Evolutionary conservation across 2,329 filamentous ascomycete species (phyloP).

Genomic region (Orbilia blumenaviensis): DNA sequence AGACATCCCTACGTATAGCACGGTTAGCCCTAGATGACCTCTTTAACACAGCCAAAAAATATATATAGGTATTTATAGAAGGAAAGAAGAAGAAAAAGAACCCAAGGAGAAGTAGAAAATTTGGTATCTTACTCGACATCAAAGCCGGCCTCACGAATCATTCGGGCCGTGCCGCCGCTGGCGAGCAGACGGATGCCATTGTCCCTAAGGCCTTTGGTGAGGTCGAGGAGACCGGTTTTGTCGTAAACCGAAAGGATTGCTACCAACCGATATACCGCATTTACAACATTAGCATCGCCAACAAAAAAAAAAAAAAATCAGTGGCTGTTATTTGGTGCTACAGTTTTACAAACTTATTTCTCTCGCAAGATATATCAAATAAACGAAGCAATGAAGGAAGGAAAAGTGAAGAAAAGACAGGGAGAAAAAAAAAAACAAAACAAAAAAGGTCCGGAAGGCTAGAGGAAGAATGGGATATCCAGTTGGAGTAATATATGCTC

Average conservation of each 20-base stretch:
- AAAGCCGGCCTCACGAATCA: slow-evolving; percentile 96
- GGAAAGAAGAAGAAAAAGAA: no score
- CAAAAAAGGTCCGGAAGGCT: no score
- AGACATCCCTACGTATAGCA: slow-evolving; percentile 78
- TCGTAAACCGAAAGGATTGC: slow-evolving; percentile 98
- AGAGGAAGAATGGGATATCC: background rate
- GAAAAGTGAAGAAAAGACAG: background rate
- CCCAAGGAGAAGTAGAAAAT: no score
- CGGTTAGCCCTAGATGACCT: background rate
- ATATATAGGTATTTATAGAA: no score
- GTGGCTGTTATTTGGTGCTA: no score
- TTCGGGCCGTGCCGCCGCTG: slow-evolving; percentile 91
- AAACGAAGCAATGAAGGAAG: no score
- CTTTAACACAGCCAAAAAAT: background rate
- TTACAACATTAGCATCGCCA: background rate
- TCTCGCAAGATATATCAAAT: no score
- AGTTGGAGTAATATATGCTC: background rate
- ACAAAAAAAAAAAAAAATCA: background rate
- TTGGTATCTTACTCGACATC: slow-evolving; percentile 81
- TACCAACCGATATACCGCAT: no score
- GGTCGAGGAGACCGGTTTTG: slow-evolving; percentile 93
- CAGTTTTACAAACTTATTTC: background rate
- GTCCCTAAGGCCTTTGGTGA: slow-evolving; percentile 88
- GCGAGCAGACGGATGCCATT: slow-evolving; percentile 92
- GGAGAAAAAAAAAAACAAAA: no score